Percentiles rank a stretch among this genome's conserved stretches.
Conservation (phyloP, 495 filamentous ascomycete species). For the Neurospora sp. region DNA sequence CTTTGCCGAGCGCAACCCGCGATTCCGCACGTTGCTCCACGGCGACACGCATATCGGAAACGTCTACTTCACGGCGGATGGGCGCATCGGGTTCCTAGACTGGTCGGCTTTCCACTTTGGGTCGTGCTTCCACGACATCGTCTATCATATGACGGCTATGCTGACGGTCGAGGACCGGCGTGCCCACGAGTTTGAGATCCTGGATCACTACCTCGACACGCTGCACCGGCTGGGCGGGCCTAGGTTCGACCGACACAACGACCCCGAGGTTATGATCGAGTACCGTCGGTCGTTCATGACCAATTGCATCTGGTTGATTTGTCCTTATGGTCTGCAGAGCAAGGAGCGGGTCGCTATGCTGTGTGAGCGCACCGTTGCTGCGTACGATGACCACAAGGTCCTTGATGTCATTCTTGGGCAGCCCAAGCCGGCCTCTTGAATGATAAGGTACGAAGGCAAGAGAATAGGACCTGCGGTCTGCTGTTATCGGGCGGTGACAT, state of each 20-base stretch:
- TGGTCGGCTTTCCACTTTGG: slow-evolving; percentile 19
- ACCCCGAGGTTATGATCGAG: slow-evolving; percentile 15
- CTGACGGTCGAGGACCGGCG: slow-evolving; percentile 55
- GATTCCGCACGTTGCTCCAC: slow-evolving; percentile 16
- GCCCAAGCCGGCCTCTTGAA: slow-evolving; percentile 1
- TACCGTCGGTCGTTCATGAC: slow-evolving; percentile 15
- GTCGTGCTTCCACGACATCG: slow-evolving; percentile 18
- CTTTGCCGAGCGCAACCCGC: slow-evolving; percentile 16
- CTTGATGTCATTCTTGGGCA: slow-evolving; percentile 7
- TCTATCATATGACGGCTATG: slow-evolving; percentile 13
- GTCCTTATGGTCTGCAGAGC: slow-evolving; percentile 33
- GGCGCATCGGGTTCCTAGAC: slow-evolving; percentile 15
- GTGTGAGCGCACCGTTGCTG: slow-evolving; percentile 8
- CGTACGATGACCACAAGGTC: slow-evolving; percentile 7
- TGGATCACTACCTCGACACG: slow-evolving; percentile 46
- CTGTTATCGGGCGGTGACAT: too few species aligned
- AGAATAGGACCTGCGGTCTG: too few species aligned
- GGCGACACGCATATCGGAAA: slow-evolving; percentile 20
- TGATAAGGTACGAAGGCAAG: too few species aligned
- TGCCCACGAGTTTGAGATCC: slow-evolving; percentile 55
- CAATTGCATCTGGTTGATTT: slow-evolving; percentile 49
- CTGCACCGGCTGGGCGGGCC: slow-evolving; percentile 12
- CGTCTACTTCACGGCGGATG: slow-evolving; percentile 14
- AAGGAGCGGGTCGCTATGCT: slow-evolving; percentile 1
- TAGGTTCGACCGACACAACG: slow-evolving; percentile 14